Conservation (phyloP, 1,139 yeast genomes). For the Yamadazyma aaseri region DNA sequence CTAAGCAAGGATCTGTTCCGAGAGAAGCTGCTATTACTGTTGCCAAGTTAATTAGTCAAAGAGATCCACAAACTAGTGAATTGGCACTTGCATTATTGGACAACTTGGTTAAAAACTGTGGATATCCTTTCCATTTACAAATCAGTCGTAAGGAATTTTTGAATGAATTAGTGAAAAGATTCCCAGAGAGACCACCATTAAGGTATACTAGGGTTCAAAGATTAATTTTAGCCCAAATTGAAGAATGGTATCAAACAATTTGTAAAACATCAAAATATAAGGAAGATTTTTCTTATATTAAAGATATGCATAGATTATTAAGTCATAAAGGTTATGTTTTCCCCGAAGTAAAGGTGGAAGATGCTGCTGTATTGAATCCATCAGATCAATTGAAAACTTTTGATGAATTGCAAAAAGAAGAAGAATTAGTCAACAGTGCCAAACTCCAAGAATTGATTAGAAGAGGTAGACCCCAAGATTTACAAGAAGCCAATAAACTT, state of each 20-base stretch:
- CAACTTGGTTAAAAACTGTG: slow-evolving; percentile 93
- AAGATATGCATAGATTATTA: slow-evolving; percentile 93
- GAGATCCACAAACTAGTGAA: slow-evolving; percentile 76
- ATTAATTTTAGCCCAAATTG: slow-evolving; percentile 83
- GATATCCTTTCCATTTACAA: slow-evolving; percentile 94
- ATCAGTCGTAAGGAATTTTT: slow-evolving; percentile 92
- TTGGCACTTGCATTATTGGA: slow-evolving; percentile 65
- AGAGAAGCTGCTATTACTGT: slow-evolving; percentile 93
- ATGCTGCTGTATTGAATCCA: slow-evolving; percentile 93
- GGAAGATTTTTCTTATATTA: slow-evolving; percentile 86
- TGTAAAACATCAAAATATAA: slow-evolving; percentile 88
- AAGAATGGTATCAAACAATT: slow-evolving; percentile 96
- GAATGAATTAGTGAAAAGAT: slow-evolving; percentile 86
- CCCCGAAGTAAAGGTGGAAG: slow-evolving; percentile 89
- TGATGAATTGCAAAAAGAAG: slow-evolving; percentile 90
- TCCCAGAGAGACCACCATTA: slow-evolving; percentile 93
- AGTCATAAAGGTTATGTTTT: slow-evolving; percentile 85
- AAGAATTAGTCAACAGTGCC: slow-evolving; percentile 88
- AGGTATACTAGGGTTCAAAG: slow-evolving; percentile 82
- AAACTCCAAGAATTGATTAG: slow-evolving; percentile 93
- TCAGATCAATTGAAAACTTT: slow-evolving; percentile 83
- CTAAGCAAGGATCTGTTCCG: slow-evolving; percentile 87
- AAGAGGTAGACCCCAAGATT: slow-evolving; percentile 93
- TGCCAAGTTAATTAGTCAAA: slow-evolving; percentile 77
- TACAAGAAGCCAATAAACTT: slow-evolving; percentile 91